Evolutionary conservation across 1,284 basidiomycete genomes (phyloP), one percentile per base, ranked within the genome.

Genomic region (Hemileia vastatrix): DNA sequence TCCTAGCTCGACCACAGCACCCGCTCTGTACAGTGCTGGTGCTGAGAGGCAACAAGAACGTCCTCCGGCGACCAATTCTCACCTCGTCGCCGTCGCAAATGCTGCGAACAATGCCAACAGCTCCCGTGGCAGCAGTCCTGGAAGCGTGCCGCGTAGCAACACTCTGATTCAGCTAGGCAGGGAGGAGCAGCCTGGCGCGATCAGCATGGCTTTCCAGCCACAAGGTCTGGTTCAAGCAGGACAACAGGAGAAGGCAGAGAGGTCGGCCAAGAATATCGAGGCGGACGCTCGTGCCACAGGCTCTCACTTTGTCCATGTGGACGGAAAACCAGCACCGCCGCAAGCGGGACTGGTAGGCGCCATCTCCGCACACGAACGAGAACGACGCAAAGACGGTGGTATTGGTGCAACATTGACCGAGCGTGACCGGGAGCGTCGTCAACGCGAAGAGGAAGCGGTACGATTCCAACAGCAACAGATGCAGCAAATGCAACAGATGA

Each of bases 341-440:
- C 72, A 73, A 63, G 72, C 71, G 4, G 73, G 73, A 13, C 68
- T 75, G 13, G 62, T 75, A 44, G 73, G 73, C 24, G 72, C 73
- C 13, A 75, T 75, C 63, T 72, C 68, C 3, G 71, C 72, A 11
- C 72, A 72, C 64, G 71, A 73, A 55, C 64, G 69, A 33, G 71
- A 72, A 31, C 65, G 71, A 51, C 70, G 70, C 57, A 67, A 64
- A 9, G 71, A 67, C 1, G 71, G 71, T 45, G 71, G 71, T 2
- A 67, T 60, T 27, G 71, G 71, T 19, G 70, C 71, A 9, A 72
- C 71, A 40, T 65, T 72, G 21, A 70, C 69, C 54, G 70, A 73
- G 56, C 60, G 71, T 1, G 71, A 74, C 63, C 57, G 70, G 3
- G 66, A 73, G 62, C 61, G 67, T 21, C 57, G 69, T 13, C 69